Evolutionary conservation across 352 stramenopile species (phyloP).

Genomic region (Globisporangium paddicum): DNA sequence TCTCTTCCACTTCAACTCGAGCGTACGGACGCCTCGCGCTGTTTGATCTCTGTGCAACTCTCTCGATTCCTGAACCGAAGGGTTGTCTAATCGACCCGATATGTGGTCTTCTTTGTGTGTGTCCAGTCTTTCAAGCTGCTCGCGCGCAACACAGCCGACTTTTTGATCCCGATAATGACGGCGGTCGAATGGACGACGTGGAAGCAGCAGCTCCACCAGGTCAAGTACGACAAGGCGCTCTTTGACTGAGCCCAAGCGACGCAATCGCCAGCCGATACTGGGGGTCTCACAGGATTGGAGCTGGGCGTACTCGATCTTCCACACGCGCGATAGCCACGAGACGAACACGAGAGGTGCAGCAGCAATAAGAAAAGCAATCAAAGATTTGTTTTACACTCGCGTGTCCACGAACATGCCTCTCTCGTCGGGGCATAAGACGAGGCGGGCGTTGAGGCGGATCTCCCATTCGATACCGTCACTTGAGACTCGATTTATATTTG

Average conservation of each 20-base stretch:
- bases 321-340: conserved; percentile 1
- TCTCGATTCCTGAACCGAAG: not conserved
- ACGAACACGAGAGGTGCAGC: conserved; percentile 10
- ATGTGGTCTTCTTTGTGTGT: not conserved
- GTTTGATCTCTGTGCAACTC: not conserved
- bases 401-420: conserved; percentile 5
- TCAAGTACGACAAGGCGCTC: conserved; percentile 74
- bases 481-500: not conserved
- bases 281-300: not conserved
- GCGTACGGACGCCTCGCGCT: conserved; percentile 32
- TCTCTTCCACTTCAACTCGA: conserved; percentile 80
- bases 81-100: not conserved
- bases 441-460: not conserved
- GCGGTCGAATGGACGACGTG: conserved; percentile 79
- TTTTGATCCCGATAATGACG: conserved; percentile 79
- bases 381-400: conserved; percentile 13
- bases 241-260: conserved; percentile 50
- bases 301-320: not conserved
- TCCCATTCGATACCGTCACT: not conserved
- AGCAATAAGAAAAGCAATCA: conserved; percentile 16
- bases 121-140: conserved; percentile 70
- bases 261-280: not conserved
- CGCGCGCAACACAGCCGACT: conserved; percentile 67
- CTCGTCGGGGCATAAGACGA: not conserved
- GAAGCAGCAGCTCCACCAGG: conserved; percentile 71